Percentiles rank a stretch among this genome's conserved stretches.
These are phyloP conservation scores for Aspergillus tanneri DNA, from an alignment of 2,329 filamentous ascomycete genomes.

Conservation along the genomic window DNA sequence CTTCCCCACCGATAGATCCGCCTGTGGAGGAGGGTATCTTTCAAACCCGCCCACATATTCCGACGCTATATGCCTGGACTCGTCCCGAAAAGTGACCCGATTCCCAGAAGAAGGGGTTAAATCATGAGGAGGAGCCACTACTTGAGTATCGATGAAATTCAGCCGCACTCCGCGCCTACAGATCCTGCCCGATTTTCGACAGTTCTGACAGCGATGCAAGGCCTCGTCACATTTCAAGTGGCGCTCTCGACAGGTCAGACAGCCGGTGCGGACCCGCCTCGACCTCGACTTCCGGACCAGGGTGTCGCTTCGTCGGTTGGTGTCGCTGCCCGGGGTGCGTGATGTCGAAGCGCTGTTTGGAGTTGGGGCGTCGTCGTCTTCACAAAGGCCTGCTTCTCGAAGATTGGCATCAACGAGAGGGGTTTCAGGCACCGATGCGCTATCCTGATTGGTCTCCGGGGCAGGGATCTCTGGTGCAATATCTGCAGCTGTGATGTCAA, in stretches of 20 bases:
- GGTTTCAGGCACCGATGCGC: background rate
- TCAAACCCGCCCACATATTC: slow-evolving; percentile 80
- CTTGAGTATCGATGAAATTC: slow-evolving; percentile 86
- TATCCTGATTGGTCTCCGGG: background rate
- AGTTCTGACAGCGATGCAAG: slow-evolving; percentile 68
- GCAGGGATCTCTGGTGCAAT: slow-evolving; percentile 8
- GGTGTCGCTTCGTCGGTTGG: slow-evolving; percentile 26
- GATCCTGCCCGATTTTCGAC: slow-evolving; percentile 78
- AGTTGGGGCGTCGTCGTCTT: slow-evolving; percentile 14
- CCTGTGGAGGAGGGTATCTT: slow-evolving; percentile 64
- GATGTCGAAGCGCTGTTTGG: slow-evolving; percentile 15
- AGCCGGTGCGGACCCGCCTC: slow-evolving; percentile 86
- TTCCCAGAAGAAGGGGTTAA: slow-evolving; percentile 64
- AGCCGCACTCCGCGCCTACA: slow-evolving; percentile 85
- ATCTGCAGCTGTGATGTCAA: slow-evolving; percentile 15
- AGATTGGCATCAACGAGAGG: background rate
- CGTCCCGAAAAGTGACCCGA: slow-evolving; percentile 77
- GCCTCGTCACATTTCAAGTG: slow-evolving; percentile 91
- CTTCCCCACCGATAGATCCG: slow-evolving; percentile 32
- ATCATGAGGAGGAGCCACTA: slow-evolving; percentile 63
- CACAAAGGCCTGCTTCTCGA: slow-evolving; percentile 2
- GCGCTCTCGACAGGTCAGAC: slow-evolving; percentile 82
- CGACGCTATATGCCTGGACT: slow-evolving; percentile 84
- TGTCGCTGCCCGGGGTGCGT: slow-evolving; percentile 11
- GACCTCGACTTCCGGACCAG: slow-evolving; percentile 67